Percentiles rank a stretch among this genome's conserved stretches.
Conservation (phyloP, 1,139 yeast genomes). For the Pichia sp. region DNA sequence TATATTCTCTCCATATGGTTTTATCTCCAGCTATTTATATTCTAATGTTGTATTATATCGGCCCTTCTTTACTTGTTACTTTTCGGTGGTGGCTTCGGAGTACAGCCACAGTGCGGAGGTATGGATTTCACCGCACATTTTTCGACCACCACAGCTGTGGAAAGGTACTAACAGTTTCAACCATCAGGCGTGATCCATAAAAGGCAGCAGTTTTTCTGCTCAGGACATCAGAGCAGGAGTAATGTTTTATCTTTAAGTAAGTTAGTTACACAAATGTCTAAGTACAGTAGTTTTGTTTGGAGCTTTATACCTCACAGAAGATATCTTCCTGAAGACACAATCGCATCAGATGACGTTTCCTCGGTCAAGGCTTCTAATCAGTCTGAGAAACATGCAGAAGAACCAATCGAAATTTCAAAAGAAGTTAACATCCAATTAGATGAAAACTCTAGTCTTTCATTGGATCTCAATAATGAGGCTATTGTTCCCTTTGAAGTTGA, state of each 20-base stretch:
- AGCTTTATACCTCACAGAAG: conserved; percentile 8
- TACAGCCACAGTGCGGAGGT: too few relatives aligned
- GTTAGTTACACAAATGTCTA: neutral
- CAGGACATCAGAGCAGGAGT: neutral
- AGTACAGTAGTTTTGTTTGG: neutral
- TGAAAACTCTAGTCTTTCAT: neutral
- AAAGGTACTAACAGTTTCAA: too few relatives aligned
- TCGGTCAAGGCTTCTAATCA: neutral
- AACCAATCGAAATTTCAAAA: neutral
- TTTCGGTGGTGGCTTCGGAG: too few relatives aligned
- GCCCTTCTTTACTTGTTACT: too few relatives aligned
- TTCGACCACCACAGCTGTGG: too few relatives aligned
- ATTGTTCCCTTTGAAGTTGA: neutral
- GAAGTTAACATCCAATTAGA: neutral
- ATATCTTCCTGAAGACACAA: conserved; percentile 5
- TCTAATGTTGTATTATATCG: too few relatives aligned
- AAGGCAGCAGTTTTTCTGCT: neutral
- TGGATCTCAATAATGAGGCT: neutral
- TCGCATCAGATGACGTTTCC: neutral
- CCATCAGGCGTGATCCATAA: too few relatives aligned
- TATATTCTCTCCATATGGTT: neutral
- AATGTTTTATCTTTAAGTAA: neutral
- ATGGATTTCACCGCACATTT: too few relatives aligned
- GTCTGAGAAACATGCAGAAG: neutral
- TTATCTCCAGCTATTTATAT: neutral